Evolutionary conservation across 192 early-diverging fungal species (phyloP).

Genomic region (Backusella liffmaniae): DNA sequence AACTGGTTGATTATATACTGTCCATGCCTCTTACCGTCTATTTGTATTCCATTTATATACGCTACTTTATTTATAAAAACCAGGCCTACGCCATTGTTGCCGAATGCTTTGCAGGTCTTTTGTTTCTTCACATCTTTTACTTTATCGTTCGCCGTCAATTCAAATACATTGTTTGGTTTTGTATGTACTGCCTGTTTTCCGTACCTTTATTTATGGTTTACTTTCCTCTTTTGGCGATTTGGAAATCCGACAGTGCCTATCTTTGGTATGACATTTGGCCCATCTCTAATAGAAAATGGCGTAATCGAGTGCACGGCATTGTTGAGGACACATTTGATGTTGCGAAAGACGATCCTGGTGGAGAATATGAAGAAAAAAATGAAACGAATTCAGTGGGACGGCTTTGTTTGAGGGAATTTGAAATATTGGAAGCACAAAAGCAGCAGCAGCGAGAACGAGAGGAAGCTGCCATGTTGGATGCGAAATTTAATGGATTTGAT

Average conservation of each 20-base stretch:
- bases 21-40: constrained; percentile 30
- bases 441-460: constrained; percentile 8
- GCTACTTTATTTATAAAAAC: constrained; percentile 18
- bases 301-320: constrained; percentile 30
- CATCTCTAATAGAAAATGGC: constrained; percentile 1
- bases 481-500: constrained; percentile 24
- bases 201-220: constrained; percentile 36
- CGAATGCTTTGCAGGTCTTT: constrained; percentile 17
- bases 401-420: constrained; percentile 23
- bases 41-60: constrained; percentile 32
- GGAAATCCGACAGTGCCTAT: constrained; percentile 25
- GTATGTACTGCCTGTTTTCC: constrained; percentile 24
- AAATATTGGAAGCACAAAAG: constrained; percentile 21
- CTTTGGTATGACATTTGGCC: constrained; percentile 41
- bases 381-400: not conserved
- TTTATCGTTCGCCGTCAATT: constrained; percentile 32
- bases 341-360: not conserved
- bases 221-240: constrained; percentile 34
- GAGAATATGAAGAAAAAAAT: not conserved
- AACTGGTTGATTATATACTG: constrained; percentile 29
- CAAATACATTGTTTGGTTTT: constrained; percentile 39
- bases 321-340: not conserved
- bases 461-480: constrained; percentile 27
- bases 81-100: constrained; percentile 22
- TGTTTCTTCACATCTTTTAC: constrained; percentile 29